These are phyloP conservation scores for Chalciporus chontae DNA, from an alignment of 768 basidiomycete genomes.

Conservation along the genomic window DNA sequence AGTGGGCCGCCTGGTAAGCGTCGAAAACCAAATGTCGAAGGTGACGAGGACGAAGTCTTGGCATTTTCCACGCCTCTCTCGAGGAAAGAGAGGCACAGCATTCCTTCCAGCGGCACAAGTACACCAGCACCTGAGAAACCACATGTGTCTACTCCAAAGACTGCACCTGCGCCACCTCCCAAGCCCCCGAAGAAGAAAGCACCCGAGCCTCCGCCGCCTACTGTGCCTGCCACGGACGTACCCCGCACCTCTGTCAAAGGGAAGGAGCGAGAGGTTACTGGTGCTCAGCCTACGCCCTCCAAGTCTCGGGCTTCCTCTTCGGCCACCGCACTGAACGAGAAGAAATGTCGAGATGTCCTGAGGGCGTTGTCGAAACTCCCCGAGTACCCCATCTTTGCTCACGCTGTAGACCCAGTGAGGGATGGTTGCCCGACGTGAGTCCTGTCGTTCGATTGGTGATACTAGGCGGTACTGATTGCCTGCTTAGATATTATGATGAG, in stretches of 20 bases:
- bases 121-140: constrained; percentile 38
- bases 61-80: constrained; percentile 53
- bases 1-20: constrained; percentile 48
- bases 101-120: constrained; percentile 38
- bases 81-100: constrained; percentile 45
- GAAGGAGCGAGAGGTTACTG: constrained; percentile 63
- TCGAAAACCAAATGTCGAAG: constrained; percentile 47
- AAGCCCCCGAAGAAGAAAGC: constrained; percentile 48
- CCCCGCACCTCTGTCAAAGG: constrained; percentile 56
- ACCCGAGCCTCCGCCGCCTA: constrained; percentile 21
- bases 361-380: constrained; percentile 55
- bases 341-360: constrained; percentile 77
- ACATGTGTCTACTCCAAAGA: constrained; percentile 23
- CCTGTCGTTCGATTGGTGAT: not conserved
- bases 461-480: constrained; percentile 3
- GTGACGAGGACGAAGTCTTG: constrained; percentile 60
- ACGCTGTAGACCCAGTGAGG: constrained; percentile 77
- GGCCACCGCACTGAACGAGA: constrained; percentile 64
- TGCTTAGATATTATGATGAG: constrained; percentile 81
- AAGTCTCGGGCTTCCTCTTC: constrained; percentile 40
- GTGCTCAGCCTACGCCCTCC: constrained; percentile 32
- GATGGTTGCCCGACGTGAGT: constrained; percentile 92
- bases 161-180: constrained; percentile 23
- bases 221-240: constrained; percentile 17
- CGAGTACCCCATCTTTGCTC: constrained; percentile 69